These are phyloP conservation scores for Yarrowia osloensis DNA, from an alignment of 805 yeast species.

Conservation along the genomic window DNA sequence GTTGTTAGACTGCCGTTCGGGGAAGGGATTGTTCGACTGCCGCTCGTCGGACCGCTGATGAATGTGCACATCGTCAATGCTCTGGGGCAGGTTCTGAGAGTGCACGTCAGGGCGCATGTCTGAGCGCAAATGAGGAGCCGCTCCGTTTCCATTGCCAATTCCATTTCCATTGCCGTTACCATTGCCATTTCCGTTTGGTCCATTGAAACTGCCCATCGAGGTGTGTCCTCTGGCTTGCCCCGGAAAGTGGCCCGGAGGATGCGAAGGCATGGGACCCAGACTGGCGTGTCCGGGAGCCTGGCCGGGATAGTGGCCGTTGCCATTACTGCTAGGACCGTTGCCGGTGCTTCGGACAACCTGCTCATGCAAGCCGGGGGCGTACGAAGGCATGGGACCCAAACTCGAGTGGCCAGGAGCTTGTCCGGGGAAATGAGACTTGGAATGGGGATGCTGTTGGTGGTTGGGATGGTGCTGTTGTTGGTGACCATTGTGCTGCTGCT, in stretches of 20 bases:
- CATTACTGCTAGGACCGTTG: background rate
- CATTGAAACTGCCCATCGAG: background rate
- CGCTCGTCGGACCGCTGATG: background rate
- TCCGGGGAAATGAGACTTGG: background rate
- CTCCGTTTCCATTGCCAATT: background rate
- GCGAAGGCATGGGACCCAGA: slow-evolving; percentile 17
- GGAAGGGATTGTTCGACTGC: background rate
- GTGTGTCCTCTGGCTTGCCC: background rate
- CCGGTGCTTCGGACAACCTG: background rate
- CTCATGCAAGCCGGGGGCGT: slow-evolving; percentile 4
- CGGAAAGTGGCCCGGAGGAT: slow-evolving; percentile 9
- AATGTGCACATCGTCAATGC: background rate
- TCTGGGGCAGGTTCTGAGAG: background rate
- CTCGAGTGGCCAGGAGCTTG: slow-evolving; percentile 23
- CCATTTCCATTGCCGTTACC: no score
- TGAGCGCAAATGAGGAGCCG: background rate
- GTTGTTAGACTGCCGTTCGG: background rate
- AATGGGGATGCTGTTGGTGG: background rate
- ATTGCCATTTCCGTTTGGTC: no score
- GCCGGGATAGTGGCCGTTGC: slow-evolving; percentile 4
- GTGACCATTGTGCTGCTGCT: background rate
- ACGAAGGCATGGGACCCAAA: slow-evolving; percentile 15
- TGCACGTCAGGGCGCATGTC: background rate
- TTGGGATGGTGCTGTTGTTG: background rate
- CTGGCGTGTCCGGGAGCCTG: slow-evolving; percentile 17